phyloP scores from a whole-genome alignment of 2,329 filamentous ascomycete genomes.

The Aspergillus intermedius region DNA sequence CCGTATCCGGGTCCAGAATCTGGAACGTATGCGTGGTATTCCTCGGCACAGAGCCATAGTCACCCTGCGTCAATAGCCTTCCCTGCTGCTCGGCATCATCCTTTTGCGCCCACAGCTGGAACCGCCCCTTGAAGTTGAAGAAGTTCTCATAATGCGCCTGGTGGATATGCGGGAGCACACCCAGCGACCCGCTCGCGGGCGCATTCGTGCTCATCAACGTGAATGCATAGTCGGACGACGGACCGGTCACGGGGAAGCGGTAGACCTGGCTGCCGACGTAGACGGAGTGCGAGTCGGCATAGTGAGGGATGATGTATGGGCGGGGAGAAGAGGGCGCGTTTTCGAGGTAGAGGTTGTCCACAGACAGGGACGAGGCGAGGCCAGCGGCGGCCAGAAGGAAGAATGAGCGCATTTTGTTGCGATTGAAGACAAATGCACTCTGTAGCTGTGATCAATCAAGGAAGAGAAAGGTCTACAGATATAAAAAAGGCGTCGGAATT shows the following conservation, averaged over 20 bases:
- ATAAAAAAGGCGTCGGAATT: background rate
- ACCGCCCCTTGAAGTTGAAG: constrained; percentile 40
- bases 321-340: constrained; percentile 27
- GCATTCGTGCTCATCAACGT: constrained; percentile 41
- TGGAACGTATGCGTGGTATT: constrained; percentile 47
- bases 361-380: constrained; percentile 3
- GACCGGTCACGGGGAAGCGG: constrained; percentile 40
- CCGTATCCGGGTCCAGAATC: constrained; percentile 43
- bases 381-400: constrained; percentile 3
- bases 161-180: constrained; percentile 42
- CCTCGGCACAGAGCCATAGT: constrained; percentile 42
- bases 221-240: constrained; percentile 41
- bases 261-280: constrained; percentile 34
- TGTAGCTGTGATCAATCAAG: background rate
- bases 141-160: constrained; percentile 43
- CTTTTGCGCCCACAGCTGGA: constrained; percentile 42
- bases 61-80: constrained; percentile 38
- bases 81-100: constrained; percentile 27
- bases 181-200: constrained; percentile 30
- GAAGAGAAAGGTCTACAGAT: background rate
- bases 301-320: constrained; percentile 32
- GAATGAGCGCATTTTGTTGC: background rate
- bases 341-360: constrained; percentile 20
- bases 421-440: background rate
- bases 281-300: constrained; percentile 26